phyloP scores from a whole-genome alignment of 2,329 filamentous ascomycete genomes.

The Trichoderma hamatum region DNA sequence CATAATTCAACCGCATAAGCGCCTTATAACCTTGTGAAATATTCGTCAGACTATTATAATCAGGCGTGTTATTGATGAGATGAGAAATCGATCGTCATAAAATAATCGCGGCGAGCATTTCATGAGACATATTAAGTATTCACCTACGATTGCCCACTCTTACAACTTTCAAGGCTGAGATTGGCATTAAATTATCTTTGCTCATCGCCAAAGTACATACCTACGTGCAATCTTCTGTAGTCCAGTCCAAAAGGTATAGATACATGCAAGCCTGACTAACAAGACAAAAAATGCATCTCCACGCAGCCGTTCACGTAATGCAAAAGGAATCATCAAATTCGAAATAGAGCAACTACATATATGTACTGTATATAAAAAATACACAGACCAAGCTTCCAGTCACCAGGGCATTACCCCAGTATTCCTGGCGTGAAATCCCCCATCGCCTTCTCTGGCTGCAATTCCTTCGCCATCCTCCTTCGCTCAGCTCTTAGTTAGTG shows the following conservation, averaged over 20 bases:
- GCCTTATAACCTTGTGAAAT: background rate
- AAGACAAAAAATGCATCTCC: background rate
- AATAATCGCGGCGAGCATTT: background rate
- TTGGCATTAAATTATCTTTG: background rate
- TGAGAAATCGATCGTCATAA: background rate
- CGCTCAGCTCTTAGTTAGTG: background rate
- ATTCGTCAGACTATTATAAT: background rate
- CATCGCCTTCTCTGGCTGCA: background rate
- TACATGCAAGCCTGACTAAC: background rate
- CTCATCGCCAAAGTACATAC: no score
- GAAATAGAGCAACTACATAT: background rate
- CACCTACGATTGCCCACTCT: background rate
- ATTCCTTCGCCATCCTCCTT: background rate
- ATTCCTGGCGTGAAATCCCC: background rate
- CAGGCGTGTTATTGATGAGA: background rate
- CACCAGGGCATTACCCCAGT: background rate
- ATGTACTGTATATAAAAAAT: background rate
- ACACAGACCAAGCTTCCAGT: background rate
- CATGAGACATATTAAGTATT: background rate
- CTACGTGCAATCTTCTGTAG: background rate
- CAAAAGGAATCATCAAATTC: background rate
- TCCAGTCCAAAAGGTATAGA: no score
- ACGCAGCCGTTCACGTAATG: rapidly evolving
- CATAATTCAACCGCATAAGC: no score
- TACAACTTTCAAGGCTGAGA: background rate